phyloP scores from a whole-genome alignment of 495 filamentous ascomycete species.

The Xylaria sp. region DNA sequence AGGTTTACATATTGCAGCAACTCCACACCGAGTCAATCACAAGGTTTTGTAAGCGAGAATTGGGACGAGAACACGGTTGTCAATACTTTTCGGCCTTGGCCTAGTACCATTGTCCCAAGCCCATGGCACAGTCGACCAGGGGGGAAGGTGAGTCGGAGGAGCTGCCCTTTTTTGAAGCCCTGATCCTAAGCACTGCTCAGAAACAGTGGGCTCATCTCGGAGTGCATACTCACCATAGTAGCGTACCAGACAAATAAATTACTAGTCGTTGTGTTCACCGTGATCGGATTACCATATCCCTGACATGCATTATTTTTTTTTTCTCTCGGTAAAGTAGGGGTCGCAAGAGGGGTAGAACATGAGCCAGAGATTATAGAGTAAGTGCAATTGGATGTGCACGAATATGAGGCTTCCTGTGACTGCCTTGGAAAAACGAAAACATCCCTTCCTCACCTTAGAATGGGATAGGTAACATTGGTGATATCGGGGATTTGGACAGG shows the following conservation, averaged over 20 bases:
- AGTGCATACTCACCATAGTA: conserved; percentile 2
- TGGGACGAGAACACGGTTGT: not conserved
- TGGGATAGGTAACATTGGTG: not conserved
- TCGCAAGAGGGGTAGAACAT: not conserved
- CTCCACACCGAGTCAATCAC: conserved; percentile 8
- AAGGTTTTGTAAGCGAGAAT: not conserved
- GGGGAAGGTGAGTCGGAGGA: conserved; percentile 14
- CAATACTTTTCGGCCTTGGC: not conserved
- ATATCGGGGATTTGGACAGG: not conserved
- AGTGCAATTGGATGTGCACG: not conserved
- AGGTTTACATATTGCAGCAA: not conserved
- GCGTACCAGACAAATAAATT: not conserved
- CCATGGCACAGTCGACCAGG: conserved; percentile 24
- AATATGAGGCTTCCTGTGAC: not conserved
- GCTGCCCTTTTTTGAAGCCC: conserved; percentile 21
- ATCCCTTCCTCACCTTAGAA: not conserved
- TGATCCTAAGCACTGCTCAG: conserved; percentile 4
- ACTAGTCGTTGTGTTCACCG: conserved; percentile 10
- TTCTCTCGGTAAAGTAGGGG: not conserved
- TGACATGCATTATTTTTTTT: not conserved
- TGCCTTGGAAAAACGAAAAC: not conserved
- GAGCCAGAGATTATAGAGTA: not conserved
- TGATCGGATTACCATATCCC: conserved; percentile 3
- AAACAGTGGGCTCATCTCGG: conserved; percentile 17
- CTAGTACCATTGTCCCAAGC: conserved; percentile 16